A percentile compares a stretch with the other conserved stretches of the same genome.
Evolutionary conservation across 768 basidiomycete genomes (phyloP).

Genomic region (Boletus subcaerulescens): DNA sequence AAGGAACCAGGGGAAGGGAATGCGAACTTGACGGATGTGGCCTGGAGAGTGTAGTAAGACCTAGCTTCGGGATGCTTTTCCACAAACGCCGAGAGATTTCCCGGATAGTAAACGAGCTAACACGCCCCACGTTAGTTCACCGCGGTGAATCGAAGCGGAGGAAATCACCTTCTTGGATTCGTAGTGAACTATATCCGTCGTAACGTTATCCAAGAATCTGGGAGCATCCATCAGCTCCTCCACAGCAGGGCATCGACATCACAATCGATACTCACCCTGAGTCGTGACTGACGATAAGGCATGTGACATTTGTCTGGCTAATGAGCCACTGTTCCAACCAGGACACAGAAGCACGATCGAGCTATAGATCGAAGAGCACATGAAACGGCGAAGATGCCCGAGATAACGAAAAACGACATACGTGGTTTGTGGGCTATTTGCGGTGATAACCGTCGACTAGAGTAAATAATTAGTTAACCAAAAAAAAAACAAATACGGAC

Average conservation of each 20-base stretch:
- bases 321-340: conserved; percentile 92
- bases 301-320: conserved; percentile 80
- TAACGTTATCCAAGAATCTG: conserved; percentile 92
- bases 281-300: conserved; percentile 94
- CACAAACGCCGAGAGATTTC: conserved; percentile 90
- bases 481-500: conserved; percentile 34
- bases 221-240: conserved; percentile 2
- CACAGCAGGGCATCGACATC: conserved; percentile 1
- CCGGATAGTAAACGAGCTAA: conserved; percentile 89
- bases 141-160: conserved; percentile 15
- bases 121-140: conserved; percentile 12
- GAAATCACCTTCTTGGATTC: conserved; percentile 78
- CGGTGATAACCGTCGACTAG: conserved; percentile 23
- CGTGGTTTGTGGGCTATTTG: conserved; percentile 84
- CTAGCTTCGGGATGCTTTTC: conserved; percentile 88
- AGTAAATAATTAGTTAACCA: conserved; percentile 19
- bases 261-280: conserved; percentile 64
- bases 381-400: conserved; percentile 16
- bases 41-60: conserved; percentile 95
- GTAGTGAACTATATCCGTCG: conserved; percentile 97
- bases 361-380: conserved; percentile 38
- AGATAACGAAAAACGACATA: conserved; percentile 39
- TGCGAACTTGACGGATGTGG: conserved; percentile 89
- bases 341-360: conserved; percentile 79
- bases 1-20: conserved; percentile 95